Percentiles rank a stretch among this genome's conserved stretches.
Evolutionary conservation across 805 yeast genomes (phyloP).

Genomic region (Tetrapisispora phaffii): DNA sequence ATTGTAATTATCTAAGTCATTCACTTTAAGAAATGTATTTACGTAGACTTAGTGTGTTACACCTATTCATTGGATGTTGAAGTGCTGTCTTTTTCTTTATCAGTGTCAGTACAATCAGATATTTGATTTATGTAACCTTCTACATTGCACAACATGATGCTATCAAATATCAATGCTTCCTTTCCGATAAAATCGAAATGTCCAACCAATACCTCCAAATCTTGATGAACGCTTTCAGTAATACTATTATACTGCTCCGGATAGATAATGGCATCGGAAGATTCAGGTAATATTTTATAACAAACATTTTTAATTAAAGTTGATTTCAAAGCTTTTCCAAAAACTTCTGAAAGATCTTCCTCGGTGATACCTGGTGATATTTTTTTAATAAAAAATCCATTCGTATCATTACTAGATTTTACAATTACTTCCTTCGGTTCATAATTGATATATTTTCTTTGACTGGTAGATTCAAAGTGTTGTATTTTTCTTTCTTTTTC

Average conservation of each 20-base stretch:
- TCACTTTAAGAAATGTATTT: background rate
- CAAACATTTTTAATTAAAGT: conserved; percentile 24
- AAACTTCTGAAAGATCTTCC: conserved; percentile 33
- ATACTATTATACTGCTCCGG: conserved; percentile 30
- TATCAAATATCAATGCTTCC: conserved; percentile 19
- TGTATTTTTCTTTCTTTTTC: conserved; percentile 26
- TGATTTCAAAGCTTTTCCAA: conserved; percentile 23
- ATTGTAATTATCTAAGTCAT: background rate
- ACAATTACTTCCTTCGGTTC: conserved; percentile 17
- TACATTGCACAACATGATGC: background rate
- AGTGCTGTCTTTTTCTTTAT: background rate
- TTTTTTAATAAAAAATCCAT: conserved; percentile 47
- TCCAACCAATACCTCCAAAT: conserved; percentile 34
- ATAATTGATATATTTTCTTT: conserved; percentile 18
- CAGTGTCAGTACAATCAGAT: background rate
- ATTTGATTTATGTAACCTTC: background rate
- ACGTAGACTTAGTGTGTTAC: background rate
- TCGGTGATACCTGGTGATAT: conserved; percentile 44
- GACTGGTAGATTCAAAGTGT: conserved; percentile 22
- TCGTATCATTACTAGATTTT: conserved; percentile 30
- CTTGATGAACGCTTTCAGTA: conserved; percentile 34
- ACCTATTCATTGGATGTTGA: background rate
- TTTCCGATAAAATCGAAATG: conserved; percentile 20
- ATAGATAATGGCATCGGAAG: conserved; percentile 12
- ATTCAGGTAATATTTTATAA: conserved; percentile 6